Percentiles rank a stretch among this genome's conserved stretches.
Conservation (phyloP, 2,329 filamentous ascomycete genomes). For the Coniochaeta sp. region DNA sequence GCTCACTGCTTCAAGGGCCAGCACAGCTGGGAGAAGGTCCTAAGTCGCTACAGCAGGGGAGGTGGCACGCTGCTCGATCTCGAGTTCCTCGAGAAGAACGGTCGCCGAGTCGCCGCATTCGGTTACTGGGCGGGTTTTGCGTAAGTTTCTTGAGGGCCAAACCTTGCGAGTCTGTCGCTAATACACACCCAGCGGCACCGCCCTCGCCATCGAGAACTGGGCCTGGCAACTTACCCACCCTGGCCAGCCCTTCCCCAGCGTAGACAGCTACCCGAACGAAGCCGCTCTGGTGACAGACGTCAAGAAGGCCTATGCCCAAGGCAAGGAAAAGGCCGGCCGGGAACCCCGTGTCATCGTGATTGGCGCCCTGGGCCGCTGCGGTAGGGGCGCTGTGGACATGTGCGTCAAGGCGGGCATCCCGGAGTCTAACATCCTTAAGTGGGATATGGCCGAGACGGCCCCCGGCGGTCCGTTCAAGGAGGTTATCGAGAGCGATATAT, state of each 20-base stretch:
- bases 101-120: slow-evolving; percentile 63
- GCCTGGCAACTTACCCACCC: slow-evolving; percentile 70
- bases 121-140: slow-evolving; percentile 69
- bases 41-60: slow-evolving; percentile 70
- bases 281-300: slow-evolving; percentile 63
- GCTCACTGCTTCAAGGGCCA: slow-evolving; percentile 71
- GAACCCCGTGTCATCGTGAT: slow-evolving; percentile 72
- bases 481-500: slow-evolving; percentile 61
- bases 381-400: slow-evolving; percentile 73
- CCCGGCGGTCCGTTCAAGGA: slow-evolving; percentile 69
- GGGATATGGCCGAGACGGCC: slow-evolving; percentile 72
- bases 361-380: slow-evolving; percentile 72
- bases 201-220: slow-evolving; percentile 71
- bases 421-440: slow-evolving; percentile 54
- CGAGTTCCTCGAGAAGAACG: slow-evolving; percentile 72
- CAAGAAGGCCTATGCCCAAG: slow-evolving; percentile 59
- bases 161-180: background rate
- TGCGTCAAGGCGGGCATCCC: slow-evolving; percentile 68
- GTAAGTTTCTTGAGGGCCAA: slow-evolving; percentile 25
- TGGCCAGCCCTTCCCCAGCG: slow-evolving; percentile 51
- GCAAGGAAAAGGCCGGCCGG: slow-evolving; percentile 55
- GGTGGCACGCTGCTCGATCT: slow-evolving; percentile 76
- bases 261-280: slow-evolving; percentile 66
- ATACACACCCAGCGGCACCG: slow-evolving; percentile 40
- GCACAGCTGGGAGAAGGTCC: slow-evolving; percentile 67